These are phyloP conservation scores for Neurospora intermedia DNA, from an alignment of 495 filamentous ascomycete species.

Conservation along the genomic window DNA sequence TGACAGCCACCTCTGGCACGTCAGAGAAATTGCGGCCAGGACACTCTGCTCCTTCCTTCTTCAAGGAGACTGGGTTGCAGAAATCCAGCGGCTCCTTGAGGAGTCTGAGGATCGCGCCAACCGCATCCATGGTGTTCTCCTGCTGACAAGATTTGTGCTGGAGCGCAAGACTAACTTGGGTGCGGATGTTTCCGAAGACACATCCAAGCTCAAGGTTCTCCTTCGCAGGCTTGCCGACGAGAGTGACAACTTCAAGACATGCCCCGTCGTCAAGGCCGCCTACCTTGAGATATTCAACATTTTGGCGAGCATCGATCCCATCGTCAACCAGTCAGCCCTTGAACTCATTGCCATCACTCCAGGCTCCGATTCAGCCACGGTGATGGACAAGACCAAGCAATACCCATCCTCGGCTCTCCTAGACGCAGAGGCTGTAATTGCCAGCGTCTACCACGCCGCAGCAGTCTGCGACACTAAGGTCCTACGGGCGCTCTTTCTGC, in stretches of 20 bases:
- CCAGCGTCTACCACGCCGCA: conserved; percentile 11
- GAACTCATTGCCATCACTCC: conserved; percentile 1
- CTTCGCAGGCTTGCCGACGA: conserved; percentile 7
- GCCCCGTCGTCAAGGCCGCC: conserved; percentile 28
- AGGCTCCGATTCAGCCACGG: not conserved
- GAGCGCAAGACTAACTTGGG: conserved; percentile 35
- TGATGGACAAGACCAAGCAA: not conserved
- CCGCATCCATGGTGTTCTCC: conserved; percentile 54
- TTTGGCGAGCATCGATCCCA: conserved; percentile 8
- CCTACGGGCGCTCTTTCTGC: conserved; percentile 11
- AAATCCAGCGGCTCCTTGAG: conserved; percentile 38
- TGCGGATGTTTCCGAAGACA: conserved; percentile 10
- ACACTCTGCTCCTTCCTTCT: conserved; percentile 60
- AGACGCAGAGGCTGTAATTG: conserved; percentile 9
- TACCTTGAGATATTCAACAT: conserved; percentile 33
- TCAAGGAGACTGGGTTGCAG: conserved; percentile 37
- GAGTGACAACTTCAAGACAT: conserved; percentile 12
- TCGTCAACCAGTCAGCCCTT: not conserved
- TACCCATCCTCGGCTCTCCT: conserved; percentile 15
- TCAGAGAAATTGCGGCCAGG: conserved; percentile 81
- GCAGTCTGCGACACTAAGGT: conserved; percentile 1
- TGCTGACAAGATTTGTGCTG: conserved; percentile 42
- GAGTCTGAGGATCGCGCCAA: conserved; percentile 10
- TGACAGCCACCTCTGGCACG: conserved; percentile 71
- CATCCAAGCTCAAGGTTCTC: conserved; percentile 1